phyloP scores from a whole-genome alignment of 371 early-diverging fungal species.

The Zychaea mexicana region DNA sequence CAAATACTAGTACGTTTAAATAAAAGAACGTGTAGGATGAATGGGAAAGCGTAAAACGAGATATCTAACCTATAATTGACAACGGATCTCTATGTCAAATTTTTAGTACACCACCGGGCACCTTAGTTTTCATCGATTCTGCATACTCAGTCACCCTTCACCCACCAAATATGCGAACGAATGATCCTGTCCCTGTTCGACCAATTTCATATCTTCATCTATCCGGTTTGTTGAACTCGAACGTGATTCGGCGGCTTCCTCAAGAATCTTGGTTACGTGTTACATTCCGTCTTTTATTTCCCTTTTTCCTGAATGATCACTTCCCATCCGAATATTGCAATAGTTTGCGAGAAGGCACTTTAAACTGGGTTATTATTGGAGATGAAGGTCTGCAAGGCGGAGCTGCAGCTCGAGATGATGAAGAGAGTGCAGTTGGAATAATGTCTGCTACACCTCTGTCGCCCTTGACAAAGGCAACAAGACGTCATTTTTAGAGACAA shows the following conservation, averaged over 20 bases:
- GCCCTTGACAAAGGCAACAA: background rate
- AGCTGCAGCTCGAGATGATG: background rate
- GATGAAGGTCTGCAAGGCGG: background rate
- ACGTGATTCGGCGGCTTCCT: slow-evolving; percentile 52
- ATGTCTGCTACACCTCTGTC: background rate
- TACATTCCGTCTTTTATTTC: slow-evolving; percentile 52
- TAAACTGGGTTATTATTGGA: background rate
- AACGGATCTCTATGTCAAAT: slow-evolving; percentile 7
- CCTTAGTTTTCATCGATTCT: slow-evolving; percentile 62
- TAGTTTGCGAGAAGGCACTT: slow-evolving; percentile 31
- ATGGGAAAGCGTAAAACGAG: background rate
- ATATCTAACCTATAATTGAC: background rate
- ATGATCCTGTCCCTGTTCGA: slow-evolving; percentile 59
- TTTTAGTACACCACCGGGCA: slow-evolving; percentile 58
- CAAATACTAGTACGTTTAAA: slow-evolving; percentile 15
- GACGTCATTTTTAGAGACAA: slow-evolving; percentile 1
- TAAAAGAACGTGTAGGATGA: background rate
- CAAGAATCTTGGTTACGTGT: slow-evolving; percentile 54
- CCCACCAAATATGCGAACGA: slow-evolving; percentile 60
- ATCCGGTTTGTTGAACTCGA: slow-evolving; percentile 55
- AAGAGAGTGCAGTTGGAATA: slow-evolving; percentile 7
- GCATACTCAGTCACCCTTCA: slow-evolving; percentile 53
- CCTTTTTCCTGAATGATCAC: slow-evolving; percentile 64
- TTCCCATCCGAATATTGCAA: slow-evolving; percentile 61
- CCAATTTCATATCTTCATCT: slow-evolving; percentile 61